Evolutionary conservation across 345 rosid species (phyloP), one percentile per base, ranked within the genome.

Genomic region (Bruguiera sexangula): DNA sequence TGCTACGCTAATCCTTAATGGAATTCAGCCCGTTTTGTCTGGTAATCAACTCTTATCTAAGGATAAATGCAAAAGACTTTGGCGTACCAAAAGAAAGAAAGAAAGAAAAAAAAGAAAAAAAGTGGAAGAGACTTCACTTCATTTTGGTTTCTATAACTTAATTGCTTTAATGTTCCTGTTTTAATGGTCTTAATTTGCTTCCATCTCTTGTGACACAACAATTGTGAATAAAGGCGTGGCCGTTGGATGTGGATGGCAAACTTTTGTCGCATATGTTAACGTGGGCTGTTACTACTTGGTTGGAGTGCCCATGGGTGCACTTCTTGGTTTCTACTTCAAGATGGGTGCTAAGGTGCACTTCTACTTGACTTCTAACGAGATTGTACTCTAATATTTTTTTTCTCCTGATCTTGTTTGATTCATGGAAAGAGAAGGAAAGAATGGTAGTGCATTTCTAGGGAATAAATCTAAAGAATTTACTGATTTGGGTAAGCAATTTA

Each of bases 211-310:
- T 54, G 21, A 6, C 11, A 36, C 60, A 26, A 20, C 5, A 59
- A 59, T 20, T 55, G 15, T 63, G 32, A 15, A 48, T 63, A 27
- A 64, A 86, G 96, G 96, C 51, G 94, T 87, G 65, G 94, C 94
- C 37, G 94, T 91, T 67, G 96, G 96, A 46, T 88, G 94, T 10
- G 96, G 94, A 46, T 88, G 96, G 94, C 94, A 87, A 83, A 67
- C 82, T 19, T 83, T 80, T 70, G 96, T 89, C 8, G 97, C 95
- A 0, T 89, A 85, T 61, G 87, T 91, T 8, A 91, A 91, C 21
- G 75, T 86, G 0, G 97, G 84, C 21, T 91, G 96, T 31, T 91
- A 86, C 54, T 87, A 89, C 60, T 66, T 80, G 20, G 73, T 91
- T 15, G 96, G 93, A 6, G 43, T 91, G 13, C 97, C 96, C 9